A percentile compares a stretch with the other conserved stretches of the same genome.
These are phyloP conservation scores for Solanum pinnatisectum DNA, from an alignment of 257 asterid species.

Conservation along the genomic window DNA sequence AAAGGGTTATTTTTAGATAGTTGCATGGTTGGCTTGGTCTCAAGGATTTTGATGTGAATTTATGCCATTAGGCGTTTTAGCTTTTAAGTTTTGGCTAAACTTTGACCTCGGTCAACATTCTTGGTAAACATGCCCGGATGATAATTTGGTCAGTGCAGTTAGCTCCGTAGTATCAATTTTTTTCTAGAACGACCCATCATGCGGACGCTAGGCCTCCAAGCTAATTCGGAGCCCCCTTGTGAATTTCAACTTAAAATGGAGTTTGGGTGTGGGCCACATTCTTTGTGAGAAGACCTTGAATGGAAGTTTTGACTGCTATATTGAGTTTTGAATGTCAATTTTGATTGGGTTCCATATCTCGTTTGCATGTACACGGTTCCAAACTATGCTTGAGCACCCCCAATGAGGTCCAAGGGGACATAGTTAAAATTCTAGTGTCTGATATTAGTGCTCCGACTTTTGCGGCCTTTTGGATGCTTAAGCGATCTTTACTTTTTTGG, in stretches of 20 bases:
- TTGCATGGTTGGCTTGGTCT: neutral
- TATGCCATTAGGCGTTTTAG: too few relatives aligned
- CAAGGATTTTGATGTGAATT: neutral
- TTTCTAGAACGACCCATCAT: neutral
- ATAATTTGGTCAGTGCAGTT: neutral
- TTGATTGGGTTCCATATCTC: neutral
- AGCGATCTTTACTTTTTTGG: neutral
- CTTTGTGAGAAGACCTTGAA: neutral
- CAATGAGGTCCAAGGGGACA: neutral
- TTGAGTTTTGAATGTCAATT: neutral
- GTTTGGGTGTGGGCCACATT: neutral
- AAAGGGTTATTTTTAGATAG: neutral
- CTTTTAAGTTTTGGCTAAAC: neutral
- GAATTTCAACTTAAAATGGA: neutral
- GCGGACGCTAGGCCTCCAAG: neutral
- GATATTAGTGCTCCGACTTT: neutral
- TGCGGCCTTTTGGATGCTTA: neutral
- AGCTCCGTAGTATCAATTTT: neutral
- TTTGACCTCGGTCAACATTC: neutral
- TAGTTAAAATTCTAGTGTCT: neutral
- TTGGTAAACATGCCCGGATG: too few relatives aligned
- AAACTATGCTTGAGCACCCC: neutral
- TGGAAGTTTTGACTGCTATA: neutral
- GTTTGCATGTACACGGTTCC: neutral
- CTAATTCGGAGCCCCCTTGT: neutral